These are phyloP conservation scores for Phytophthora crassamura DNA, from an alignment of 352 stramenopile genomes.

Conservation along the genomic window DNA sequence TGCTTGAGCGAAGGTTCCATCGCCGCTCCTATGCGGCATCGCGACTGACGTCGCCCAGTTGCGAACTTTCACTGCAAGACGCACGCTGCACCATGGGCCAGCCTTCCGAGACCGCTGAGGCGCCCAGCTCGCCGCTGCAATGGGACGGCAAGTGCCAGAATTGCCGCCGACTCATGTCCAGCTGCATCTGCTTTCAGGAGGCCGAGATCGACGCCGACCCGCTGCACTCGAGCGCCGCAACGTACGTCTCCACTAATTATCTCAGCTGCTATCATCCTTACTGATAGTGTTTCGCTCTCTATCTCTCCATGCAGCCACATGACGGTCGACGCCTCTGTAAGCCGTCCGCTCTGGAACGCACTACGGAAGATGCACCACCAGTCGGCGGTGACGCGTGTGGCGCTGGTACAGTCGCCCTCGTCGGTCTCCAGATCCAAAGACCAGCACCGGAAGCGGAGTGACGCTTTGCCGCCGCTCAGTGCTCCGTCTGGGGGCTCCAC, in stretches of 20 bases:
- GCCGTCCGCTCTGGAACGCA: slow-evolving; percentile 47
- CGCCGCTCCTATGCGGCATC: slow-evolving; percentile 19
- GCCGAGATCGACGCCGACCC: slow-evolving; percentile 21
- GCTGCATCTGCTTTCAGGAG: slow-evolving; percentile 47
- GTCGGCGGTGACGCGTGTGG: slow-evolving; percentile 10
- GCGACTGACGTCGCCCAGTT: slow-evolving; percentile 12
- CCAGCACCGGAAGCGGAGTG: slow-evolving; percentile 25
- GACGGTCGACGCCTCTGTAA: slow-evolving; percentile 26
- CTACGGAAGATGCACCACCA: slow-evolving; percentile 49
- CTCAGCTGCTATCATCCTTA: background rate
- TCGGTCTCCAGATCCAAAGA: slow-evolving; percentile 7
- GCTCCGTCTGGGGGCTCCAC: slow-evolving; percentile 3
- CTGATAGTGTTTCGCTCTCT: background rate
- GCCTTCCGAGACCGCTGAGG: background rate
- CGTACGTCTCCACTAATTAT: slow-evolving; percentile 32
- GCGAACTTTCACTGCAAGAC: slow-evolving; percentile 15
- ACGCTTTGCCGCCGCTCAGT: slow-evolving; percentile 31
- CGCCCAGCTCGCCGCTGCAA: slow-evolving; percentile 18
- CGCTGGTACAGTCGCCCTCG: slow-evolving; percentile 14
- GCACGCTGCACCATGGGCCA: slow-evolving; percentile 25
- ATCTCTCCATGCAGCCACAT: slow-evolving; percentile 13
- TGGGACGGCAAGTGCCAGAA: slow-evolving; percentile 55
- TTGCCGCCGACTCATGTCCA: slow-evolving; percentile 53
- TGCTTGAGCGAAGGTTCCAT: background rate
- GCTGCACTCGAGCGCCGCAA: slow-evolving; percentile 10